Evolutionary conservation across 2,329 filamentous ascomycete genomes (phyloP).

Genomic region (Chaetomiaceae sp.): DNA sequence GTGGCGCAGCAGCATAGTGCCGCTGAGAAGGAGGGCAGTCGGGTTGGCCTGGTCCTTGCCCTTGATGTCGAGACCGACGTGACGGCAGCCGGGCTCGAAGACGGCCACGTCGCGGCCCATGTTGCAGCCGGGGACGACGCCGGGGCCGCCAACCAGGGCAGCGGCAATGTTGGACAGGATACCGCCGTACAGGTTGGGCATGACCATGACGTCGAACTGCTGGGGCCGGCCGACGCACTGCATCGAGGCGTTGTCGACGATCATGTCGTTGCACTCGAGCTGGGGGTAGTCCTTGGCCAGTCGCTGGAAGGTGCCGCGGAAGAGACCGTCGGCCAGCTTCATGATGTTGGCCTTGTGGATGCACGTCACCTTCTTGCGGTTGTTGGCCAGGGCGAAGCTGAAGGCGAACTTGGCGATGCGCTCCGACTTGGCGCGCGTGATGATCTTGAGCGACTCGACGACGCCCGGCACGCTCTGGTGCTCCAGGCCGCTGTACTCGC

Average conservation of each 20-base stretch:
- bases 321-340: conserved; percentile 98
- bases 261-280: conserved; percentile 97
- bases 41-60: conserved; percentile 99
- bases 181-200: conserved; percentile 98
- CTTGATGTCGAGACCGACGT: conserved; percentile 99
- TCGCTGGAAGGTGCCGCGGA: conserved; percentile 94
- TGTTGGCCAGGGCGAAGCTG: conserved; percentile 95
- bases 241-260: conserved; percentile 99
- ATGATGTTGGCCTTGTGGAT: conserved; percentile 99
- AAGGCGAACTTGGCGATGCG: conserved; percentile 99
- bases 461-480: conserved; percentile 96
- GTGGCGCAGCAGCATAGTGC: conserved; percentile 95
- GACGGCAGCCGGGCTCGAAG: conserved; percentile 97
- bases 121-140: conserved; percentile 97
- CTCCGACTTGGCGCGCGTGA: conserved; percentile 98
- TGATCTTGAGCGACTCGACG: conserved; percentile 99
- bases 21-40: conserved; percentile 89
- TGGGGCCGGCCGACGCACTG: conserved; percentile 94
- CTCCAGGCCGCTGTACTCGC: conserved; percentile 98
- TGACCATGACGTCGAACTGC: conserved; percentile 99
- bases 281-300: conserved; percentile 93
- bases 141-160: conserved; percentile 91
- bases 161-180: conserved; percentile 99
- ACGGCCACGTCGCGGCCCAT: conserved; percentile 98
- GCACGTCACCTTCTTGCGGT: conserved; percentile 98